Evolutionary conservation across 2,329 filamentous ascomycete species (phyloP).

Genomic region (Chaetothyriales sp.): DNA sequence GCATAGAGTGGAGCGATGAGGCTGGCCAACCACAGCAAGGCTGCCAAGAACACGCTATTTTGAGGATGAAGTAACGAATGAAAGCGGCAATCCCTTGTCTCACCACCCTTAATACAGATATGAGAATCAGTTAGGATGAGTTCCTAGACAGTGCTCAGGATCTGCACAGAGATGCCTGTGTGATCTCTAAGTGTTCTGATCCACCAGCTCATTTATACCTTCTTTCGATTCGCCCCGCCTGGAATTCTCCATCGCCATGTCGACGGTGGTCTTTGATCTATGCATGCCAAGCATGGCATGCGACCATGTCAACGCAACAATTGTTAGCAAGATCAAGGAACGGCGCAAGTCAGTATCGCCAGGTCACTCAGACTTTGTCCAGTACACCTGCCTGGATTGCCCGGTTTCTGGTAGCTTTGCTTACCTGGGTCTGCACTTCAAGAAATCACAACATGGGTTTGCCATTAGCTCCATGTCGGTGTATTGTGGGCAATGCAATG

Average conservation of each 20-base stretch:
- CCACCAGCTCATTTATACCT: not conserved
- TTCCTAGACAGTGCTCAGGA: not conserved
- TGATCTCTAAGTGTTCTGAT: not conserved
- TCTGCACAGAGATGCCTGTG: not conserved
- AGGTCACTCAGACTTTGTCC: constrained; percentile 11
- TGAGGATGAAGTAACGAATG: not conserved
- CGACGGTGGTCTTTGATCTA: not conserved
- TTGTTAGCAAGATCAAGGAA: constrained; percentile 9
- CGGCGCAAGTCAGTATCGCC: constrained; percentile 4
- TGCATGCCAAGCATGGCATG: constrained; percentile 3
- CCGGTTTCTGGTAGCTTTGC: constrained; percentile 9
- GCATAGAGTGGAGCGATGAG: not conserved
- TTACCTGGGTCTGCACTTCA: constrained; percentile 13
- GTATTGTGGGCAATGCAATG: constrained; percentile 14
- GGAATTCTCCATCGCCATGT: not conserved
- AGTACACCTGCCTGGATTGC: constrained; percentile 15
- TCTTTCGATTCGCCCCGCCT: not conserved
- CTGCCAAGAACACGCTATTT: not conserved
- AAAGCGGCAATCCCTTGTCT: not conserved
- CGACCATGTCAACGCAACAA: constrained; percentile 14
- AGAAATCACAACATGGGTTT: constrained; percentile 13
- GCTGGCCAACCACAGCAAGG: not conserved
- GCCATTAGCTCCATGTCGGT: constrained; percentile 12
- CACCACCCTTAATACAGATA: not conserved
- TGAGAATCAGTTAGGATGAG: not conserved